Evolutionary conservation across 2,329 filamentous ascomycete species (phyloP), one percentile per base, ranked within the genome.

Genomic region (Penicillium sp.): DNA sequence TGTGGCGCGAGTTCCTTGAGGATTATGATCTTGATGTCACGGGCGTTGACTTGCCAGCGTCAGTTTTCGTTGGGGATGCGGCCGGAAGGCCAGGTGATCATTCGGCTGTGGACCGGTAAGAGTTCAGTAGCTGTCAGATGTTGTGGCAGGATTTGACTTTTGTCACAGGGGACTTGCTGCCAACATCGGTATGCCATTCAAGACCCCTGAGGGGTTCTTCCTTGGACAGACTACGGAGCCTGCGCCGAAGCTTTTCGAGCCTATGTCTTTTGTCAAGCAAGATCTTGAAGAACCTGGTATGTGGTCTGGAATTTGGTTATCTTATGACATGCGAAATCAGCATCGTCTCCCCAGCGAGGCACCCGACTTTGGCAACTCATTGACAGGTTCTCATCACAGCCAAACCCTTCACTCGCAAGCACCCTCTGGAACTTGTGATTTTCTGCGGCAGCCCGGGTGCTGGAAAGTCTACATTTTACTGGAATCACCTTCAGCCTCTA

Each of bases 141-240:
- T 36, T 37, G 39, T 34, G 47, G n/a, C 57, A 53, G 3, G 52
- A 57, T 1, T 64, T 63, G 36, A 60, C 38, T 39, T 36, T 10
- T 2, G 3, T 25, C 30, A 18, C 58, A 83, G 89, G 49, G 88
- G 96, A 62, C 86, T 97, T 60, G 92, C 93, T 3, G 77, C 84
- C 53, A 97, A 99, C 63, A 73, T 91, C 11, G 88, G 88, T 3
- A 81, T 99, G 57, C 66, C 74, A 11, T 99, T 92, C 67, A 75
- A 83, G 49, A 95, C 92, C 0, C 93, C 93, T 0, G 93, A 99
- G 64, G 91, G 96, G 68, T 95, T 86, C 72, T 97, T 97, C 65
- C 79, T 92, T 0, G 78, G 79, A 1, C 80, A 89, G 59, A 63
- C 79, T 19, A 76, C 86, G 1, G 79, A 83, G 56, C 78, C 82